Percentiles rank a stretch among this genome's conserved stretches.
These are phyloP conservation scores for Phallus indusiatus DNA, from an alignment of 768 basidiomycete species.

Conservation along the genomic window DNA sequence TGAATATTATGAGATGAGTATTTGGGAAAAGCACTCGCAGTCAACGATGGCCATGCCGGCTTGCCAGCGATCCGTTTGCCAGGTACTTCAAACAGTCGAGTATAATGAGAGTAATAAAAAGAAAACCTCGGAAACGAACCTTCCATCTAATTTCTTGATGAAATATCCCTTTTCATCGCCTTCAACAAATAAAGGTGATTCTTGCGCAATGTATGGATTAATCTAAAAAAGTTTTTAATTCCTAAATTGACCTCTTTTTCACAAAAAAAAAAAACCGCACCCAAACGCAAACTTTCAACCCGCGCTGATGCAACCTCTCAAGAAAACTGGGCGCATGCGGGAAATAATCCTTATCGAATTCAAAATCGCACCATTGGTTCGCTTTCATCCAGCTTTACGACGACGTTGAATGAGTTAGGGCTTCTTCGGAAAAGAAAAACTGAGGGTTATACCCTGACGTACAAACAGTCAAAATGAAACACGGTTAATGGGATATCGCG, in stretches of 20 bases:
- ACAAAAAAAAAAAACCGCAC: slow-evolving; percentile 24
- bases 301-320: slow-evolving; percentile 46
- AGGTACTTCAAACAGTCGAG: slow-evolving; percentile 24
- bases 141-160: slow-evolving; percentile 58
- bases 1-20: not conserved
- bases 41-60: slow-evolving; percentile 56
- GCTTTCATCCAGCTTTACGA: slow-evolving; percentile 48
- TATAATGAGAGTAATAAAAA: not conserved
- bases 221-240: slow-evolving; percentile 24
- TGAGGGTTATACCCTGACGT: not conserved
- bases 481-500: slow-evolving; percentile 56
- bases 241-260: no score
- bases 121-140: slow-evolving; percentile 12
- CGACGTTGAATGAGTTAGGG: not conserved
- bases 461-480: slow-evolving; percentile 68
- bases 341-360: slow-evolving; percentile 39
- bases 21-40: slow-evolving; percentile 11
- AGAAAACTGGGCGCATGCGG: slow-evolving; percentile 61
- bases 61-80: slow-evolving; percentile 67
- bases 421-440: not conserved
- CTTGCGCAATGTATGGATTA: slow-evolving; percentile 66
- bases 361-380: slow-evolving; percentile 46
- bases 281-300: slow-evolving; percentile 68
- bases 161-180: slow-evolving; percentile 59
- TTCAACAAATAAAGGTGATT: slow-evolving; percentile 61